Evolutionary conservation across 139 green algal genomes (phyloP), one percentile per base, ranked within the genome.

Genomic region (Astrephomene gubernaculifera): DNA sequence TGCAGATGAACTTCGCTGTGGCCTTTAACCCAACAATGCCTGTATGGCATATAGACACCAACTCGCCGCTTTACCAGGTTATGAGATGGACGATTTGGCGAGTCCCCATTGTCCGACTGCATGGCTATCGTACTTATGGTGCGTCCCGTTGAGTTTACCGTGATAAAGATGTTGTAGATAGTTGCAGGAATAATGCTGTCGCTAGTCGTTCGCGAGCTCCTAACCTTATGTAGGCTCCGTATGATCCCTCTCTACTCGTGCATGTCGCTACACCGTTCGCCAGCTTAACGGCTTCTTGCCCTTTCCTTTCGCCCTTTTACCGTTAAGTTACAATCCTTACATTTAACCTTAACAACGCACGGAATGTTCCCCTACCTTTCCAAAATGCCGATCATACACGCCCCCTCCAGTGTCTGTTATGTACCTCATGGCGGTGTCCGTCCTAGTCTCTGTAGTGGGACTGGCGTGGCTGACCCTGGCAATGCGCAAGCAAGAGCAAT

Each of bases 401-500:
- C n/a, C n/a, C n/a, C n/a, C n/a, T n/a, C n/a, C 68, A 75, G 68
- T 75, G 22, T 35, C 35, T 0, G 6, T 83, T 24, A 45, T 83
- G 60, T 83, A 83, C 39, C 29, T 72, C 29, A 72, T 73, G 60
- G 75, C 39, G 29, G 39, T 38, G 22, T 29, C 41, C 7, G 60
- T 83, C 29, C 17, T 72, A 0, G 10, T 83, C 5, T 52, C 75
- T 10, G 38, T 83, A 1, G 39, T 72, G n/a, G 75, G 60, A 0
- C 75, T 83, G 39, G 75, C 21, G 5, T 72, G 60, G 60, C 75
- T 83, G 8, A 83, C 75, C 5, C 10, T 83, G 39, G 75, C 69
- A 22, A 81, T 87, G 81, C 81, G 69, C 38, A 81, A 63, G 52
- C 54, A 72, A 22, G 69, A 81, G 54, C 81, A 87, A 39, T 81